Evolutionary conservation across 2,329 filamentous ascomycete genomes (phyloP), one percentile per base, ranked within the genome.

Genomic region (Pezicula radicicola): DNA sequence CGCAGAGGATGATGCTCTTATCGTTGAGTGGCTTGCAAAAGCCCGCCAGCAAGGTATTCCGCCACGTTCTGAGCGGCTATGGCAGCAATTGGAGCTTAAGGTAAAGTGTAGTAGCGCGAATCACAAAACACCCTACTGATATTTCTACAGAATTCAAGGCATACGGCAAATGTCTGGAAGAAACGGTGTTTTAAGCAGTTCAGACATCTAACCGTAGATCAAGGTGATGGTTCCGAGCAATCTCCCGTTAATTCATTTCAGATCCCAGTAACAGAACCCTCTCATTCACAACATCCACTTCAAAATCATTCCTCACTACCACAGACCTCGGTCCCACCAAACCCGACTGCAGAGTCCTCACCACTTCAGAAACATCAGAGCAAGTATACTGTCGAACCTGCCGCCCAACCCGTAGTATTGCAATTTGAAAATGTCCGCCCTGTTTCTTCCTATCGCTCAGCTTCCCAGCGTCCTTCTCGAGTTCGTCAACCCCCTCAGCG

Each of bases 1-100:
- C 27, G 48, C 19, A 10, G 53, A 55, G 49, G 64, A 67, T 12
- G 63, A 67, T 49, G 37, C 58, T 28, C 48, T 58, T 5, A 42
- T 66, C 8, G 33, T 63, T n/a, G 53, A 62, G 15, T 62, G 55
- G 55, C 56, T 61, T 16, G 48, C 55, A 13, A 56, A 57, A 43
- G 53, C 49, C 15, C 53, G 52, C 36, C 46, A 50, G 6, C 46
- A 55, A 46, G 60, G 59, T 4, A 33, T 55, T 36, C 21, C 35
- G 4, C 46, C 60, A 18, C 19, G 6, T 9, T 46, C 44, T 15
- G 18, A 52, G 21, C 42, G 43, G 25, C 52, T 58, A 9, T 66
- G 63, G 62, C 48, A 50, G 41, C 52, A 54, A n/a, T 42, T 66
- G 9, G 57, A 47, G 27, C 54, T 49, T 18, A 59, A 52, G 46